These are phyloP conservation scores for Peronospora belbahrii DNA, from an alignment of 352 stramenopile species.

Conservation along the genomic window DNA sequence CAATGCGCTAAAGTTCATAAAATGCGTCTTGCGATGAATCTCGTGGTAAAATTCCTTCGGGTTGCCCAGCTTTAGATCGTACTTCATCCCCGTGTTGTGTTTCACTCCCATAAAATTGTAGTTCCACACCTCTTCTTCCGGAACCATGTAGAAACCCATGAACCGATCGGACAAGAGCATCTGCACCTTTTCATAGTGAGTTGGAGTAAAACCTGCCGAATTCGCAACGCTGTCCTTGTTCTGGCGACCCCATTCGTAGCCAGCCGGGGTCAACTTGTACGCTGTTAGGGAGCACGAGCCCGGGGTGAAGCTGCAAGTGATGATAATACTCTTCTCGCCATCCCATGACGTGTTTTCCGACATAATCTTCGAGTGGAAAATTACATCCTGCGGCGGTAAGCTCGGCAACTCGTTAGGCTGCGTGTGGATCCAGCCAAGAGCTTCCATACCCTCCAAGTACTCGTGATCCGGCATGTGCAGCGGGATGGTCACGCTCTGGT, in stretches of 20 bases:
- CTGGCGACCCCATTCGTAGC: slow-evolving; percentile 97
- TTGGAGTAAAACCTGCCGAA: slow-evolving; percentile 91
- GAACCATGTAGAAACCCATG: slow-evolving; percentile 99
- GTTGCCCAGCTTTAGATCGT: slow-evolving; percentile 95
- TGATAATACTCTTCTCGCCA: slow-evolving; percentile 96
- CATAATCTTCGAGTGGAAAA: slow-evolving; percentile 95
- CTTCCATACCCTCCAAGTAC: slow-evolving; percentile 95
- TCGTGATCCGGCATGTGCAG: slow-evolving; percentile 94
- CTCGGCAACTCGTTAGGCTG: slow-evolving; percentile 97
- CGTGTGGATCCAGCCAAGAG: slow-evolving; percentile 99
- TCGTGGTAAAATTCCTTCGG: slow-evolving; percentile 99
- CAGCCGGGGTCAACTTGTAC: slow-evolving; percentile 95
- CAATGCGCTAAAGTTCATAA: slow-evolving; percentile 98
- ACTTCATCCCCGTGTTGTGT: slow-evolving; percentile 96
- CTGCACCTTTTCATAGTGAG: slow-evolving; percentile 98
- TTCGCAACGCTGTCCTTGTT: slow-evolving; percentile 95
- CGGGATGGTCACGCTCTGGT: slow-evolving; percentile 96
- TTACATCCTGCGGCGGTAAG: slow-evolving; percentile 93
- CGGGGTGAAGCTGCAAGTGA: slow-evolving; percentile 98
- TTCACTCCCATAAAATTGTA: slow-evolving; percentile 99
- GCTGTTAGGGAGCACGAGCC: slow-evolving; percentile 98
- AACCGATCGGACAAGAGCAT: slow-evolving; percentile 99
- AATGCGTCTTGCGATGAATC: slow-evolving; percentile 97
- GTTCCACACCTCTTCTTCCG: slow-evolving; percentile 98
- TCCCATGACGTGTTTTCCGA: slow-evolving; percentile 95